These are phyloP conservation scores for Alternaria conjuncta DNA, from an alignment of 2,329 filamentous ascomycete species.

Conservation along the genomic window DNA sequence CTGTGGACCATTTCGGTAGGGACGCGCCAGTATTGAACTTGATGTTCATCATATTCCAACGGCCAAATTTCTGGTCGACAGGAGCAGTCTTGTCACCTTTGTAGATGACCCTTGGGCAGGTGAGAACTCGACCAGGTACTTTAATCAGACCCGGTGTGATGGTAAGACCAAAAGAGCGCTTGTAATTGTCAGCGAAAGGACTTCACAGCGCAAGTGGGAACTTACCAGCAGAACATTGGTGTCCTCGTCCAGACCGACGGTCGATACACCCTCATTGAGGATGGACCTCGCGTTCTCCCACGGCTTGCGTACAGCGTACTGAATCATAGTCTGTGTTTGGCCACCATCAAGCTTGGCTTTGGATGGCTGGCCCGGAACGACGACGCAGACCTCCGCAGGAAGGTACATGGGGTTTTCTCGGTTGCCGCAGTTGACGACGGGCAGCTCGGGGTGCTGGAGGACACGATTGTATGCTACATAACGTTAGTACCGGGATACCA, in stretches of 20 bases:
- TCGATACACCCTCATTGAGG: constrained; percentile 15
- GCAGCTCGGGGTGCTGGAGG: constrained; percentile 19
- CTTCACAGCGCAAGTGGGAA: neutral
- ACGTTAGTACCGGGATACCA: neutral
- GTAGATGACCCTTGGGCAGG: constrained; percentile 67
- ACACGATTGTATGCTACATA: constrained; percentile 15
- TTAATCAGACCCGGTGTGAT: constrained; percentile 69
- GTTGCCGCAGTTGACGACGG: constrained; percentile 33
- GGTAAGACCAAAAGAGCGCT: constrained; percentile 64
- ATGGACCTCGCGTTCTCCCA: constrained; percentile 31
- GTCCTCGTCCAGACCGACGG: constrained; percentile 21
- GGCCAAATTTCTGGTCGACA: constrained; percentile 53
- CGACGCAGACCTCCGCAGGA: constrained; percentile 32
- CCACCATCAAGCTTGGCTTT: constrained; percentile 24
- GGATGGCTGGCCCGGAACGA: constrained; percentile 30
- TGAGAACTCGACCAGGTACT: constrained; percentile 71
- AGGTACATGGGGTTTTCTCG: constrained; percentile 33
- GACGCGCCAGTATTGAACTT: constrained; percentile 21
- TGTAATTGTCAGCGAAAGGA: neutral
- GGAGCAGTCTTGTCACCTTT: constrained; percentile 29
- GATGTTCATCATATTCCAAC: constrained; percentile 58
- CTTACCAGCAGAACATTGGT: constrained; percentile 23
- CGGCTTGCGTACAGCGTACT: constrained; percentile 33
- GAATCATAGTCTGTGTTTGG: constrained; percentile 38
- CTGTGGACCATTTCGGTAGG: constrained; percentile 19